phyloP scores from a whole-genome alignment of 192 early-diverging fungal species.

The Geranomyces variabilis region DNA sequence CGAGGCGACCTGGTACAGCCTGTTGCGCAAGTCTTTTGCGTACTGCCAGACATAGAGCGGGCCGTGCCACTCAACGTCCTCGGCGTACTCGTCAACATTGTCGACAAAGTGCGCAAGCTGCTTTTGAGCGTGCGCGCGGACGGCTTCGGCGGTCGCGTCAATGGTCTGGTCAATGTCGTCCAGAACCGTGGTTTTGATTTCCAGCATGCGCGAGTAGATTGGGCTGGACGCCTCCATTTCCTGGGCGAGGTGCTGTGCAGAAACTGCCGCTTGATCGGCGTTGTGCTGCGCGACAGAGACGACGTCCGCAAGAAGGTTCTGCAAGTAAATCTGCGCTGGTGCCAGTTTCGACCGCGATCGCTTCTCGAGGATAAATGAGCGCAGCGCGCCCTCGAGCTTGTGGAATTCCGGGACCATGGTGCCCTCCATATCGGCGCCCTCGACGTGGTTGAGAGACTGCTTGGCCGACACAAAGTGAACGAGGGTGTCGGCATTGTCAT shows the following conservation, averaged over 20 bases:
- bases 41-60: constrained; percentile 85
- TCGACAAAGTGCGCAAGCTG: constrained; percentile 57
- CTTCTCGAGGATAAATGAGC: constrained; percentile 94
- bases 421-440: constrained; percentile 11
- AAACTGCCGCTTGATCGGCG: constrained; percentile 58
- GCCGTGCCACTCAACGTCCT: constrained; percentile 77
- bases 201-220: constrained; percentile 73
- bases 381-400: constrained; percentile 81
- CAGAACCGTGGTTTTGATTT: constrained; percentile 71
- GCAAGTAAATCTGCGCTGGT: constrained; percentile 89
- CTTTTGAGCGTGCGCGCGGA: constrained; percentile 37
- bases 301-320: constrained; percentile 84
- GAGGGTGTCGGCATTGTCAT: constrained; percentile 83
- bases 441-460: constrained; percentile 38
- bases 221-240: constrained; percentile 53
- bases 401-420: constrained; percentile 66
- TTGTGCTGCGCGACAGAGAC: constrained; percentile 74
- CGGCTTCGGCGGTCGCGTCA: constrained; percentile 40
- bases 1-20: constrained; percentile 46
- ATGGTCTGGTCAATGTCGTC: constrained; percentile 56
- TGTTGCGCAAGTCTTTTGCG: constrained; percentile 72
- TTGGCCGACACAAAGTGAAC: constrained; percentile 95
- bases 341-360: constrained; percentile 91
- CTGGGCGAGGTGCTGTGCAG: constrained; percentile 61
- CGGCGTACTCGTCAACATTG: constrained; percentile 69